phyloP scores from a whole-genome alignment of 2,329 filamentous ascomycete species.

The Sphaerulina vaccinii region DNA sequence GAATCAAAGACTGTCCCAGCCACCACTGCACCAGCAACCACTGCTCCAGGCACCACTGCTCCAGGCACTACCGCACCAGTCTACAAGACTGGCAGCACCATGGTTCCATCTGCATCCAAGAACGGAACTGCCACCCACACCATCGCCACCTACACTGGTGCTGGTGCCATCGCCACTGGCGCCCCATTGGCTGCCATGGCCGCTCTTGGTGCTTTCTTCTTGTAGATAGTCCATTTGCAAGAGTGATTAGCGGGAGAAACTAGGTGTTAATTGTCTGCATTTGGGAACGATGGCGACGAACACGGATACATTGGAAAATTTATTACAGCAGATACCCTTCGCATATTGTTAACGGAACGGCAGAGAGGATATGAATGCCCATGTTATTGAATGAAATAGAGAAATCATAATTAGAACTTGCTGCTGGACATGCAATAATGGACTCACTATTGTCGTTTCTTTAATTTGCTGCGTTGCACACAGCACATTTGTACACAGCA shows the following conservation, averaged over 20 bases:
- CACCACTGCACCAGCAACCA: background rate
- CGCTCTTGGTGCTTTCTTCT: slow-evolving; percentile 9
- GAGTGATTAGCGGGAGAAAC: background rate
- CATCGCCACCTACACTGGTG: background rate
- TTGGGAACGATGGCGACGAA: background rate
- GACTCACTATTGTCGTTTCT: too few relatives aligned
- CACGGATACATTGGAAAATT: background rate
- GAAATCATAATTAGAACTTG: background rate
- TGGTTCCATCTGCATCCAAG: background rate
- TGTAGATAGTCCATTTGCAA: background rate
- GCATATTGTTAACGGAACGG: slow-evolving; percentile 1
- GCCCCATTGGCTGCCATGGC: background rate
- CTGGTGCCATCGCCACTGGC: background rate
- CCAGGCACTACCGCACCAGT: background rate
- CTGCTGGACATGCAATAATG: too few relatives aligned
- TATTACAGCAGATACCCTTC: background rate
- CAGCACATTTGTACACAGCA: too few relatives aligned
- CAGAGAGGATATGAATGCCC: background rate
- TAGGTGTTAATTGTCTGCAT: background rate
- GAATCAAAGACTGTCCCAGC: background rate
- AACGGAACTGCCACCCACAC: background rate
- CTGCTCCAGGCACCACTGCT: slow-evolving; percentile 55
- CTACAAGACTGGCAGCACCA: background rate
- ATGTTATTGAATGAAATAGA: background rate
- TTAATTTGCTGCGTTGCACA: too few relatives aligned